phyloP scores from a whole-genome alignment of 371 early-diverging fungal species.

The Saksenaea oblongispora region DNA sequence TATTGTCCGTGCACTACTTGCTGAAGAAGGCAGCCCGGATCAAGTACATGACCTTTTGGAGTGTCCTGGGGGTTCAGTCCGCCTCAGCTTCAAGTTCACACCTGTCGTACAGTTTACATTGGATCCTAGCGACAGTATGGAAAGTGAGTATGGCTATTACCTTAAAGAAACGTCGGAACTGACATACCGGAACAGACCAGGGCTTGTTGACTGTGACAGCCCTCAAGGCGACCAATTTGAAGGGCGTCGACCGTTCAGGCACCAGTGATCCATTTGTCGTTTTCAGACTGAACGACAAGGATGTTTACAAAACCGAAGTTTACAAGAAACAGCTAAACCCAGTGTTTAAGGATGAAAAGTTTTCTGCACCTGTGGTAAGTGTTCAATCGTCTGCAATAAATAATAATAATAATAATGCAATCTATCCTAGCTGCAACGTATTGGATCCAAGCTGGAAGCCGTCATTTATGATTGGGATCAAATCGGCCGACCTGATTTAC shows the following conservation, averaged over 20 bases:
- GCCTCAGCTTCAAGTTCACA: conserved; percentile 24
- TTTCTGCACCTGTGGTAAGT: conserved; percentile 60
- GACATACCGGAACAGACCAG: conserved; percentile 19
- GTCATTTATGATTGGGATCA: conserved; percentile 81
- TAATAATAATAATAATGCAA: not conserved
- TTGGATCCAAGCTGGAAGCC: conserved; percentile 46
- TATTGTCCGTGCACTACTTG: conserved; percentile 12
- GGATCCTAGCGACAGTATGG: conserved; percentile 37
- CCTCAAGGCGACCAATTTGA: conserved; percentile 37
- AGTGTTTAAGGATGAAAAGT: conserved; percentile 66
- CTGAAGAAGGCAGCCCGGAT: not conserved
- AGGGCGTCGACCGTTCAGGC: conserved; percentile 50
- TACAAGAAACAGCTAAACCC: conserved; percentile 79
- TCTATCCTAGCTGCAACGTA: conserved; percentile 31
- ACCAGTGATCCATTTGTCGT: conserved; percentile 78
- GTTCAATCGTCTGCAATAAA: conserved; percentile 8
- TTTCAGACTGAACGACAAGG: conserved; percentile 68
- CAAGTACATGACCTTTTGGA: conserved; percentile 17
- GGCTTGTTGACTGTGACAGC: conserved; percentile 27
- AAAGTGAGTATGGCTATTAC: conserved; percentile 24
- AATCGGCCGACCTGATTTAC: conserved; percentile 51
- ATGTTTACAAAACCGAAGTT: conserved; percentile 72
- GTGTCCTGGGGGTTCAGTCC: conserved; percentile 15
- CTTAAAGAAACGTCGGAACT: not conserved
- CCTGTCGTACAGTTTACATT: conserved; percentile 29